Conservation (phyloP, 495 filamentous ascomycete species). For the Glonium stellatum region DNA sequence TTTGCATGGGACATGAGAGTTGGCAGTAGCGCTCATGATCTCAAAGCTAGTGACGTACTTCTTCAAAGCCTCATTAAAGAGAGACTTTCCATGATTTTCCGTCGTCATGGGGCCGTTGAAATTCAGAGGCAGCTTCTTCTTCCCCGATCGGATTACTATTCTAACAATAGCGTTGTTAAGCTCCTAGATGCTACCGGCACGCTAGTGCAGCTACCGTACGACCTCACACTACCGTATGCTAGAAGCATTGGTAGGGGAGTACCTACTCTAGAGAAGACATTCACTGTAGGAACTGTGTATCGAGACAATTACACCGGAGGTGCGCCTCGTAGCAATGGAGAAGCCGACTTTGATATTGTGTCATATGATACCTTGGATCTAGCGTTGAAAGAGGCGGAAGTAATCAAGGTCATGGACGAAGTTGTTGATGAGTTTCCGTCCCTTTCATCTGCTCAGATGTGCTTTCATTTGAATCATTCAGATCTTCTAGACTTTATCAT, state of each 20-base stretch:
- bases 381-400: slow-evolving; percentile 88
- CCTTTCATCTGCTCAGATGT: slow-evolving; percentile 63
- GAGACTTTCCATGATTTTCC: slow-evolving; percentile 69
- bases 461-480: slow-evolving; percentile 88
- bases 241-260: slow-evolving; percentile 70
- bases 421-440: slow-evolving; percentile 76
- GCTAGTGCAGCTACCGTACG: slow-evolving; percentile 82
- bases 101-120: slow-evolving; percentile 87
- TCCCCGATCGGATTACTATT: slow-evolving; percentile 72
- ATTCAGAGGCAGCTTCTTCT: slow-evolving; percentile 65
- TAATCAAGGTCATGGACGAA: slow-evolving; percentile 90
- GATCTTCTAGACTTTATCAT: slow-evolving; percentile 77
- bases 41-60: slow-evolving; percentile 58
- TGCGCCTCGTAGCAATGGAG: slow-evolving; percentile 73
- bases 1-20: slow-evolving; percentile 77
- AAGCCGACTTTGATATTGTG: slow-evolving; percentile 93
- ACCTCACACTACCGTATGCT: slow-evolving; percentile 84
- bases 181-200: slow-evolving; percentile 77
- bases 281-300: slow-evolving; percentile 84
- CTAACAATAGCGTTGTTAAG: slow-evolving; percentile 59
- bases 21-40: slow-evolving; percentile 35
- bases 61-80: slow-evolving; percentile 71
- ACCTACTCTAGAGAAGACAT: slow-evolving; percentile 64
- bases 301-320: slow-evolving; percentile 68
- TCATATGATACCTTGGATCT: slow-evolving; percentile 71